These are phyloP conservation scores for Scedosporium aurantiacum DNA, from an alignment of 2,329 filamentous ascomycete species.

Conservation along the genomic window DNA sequence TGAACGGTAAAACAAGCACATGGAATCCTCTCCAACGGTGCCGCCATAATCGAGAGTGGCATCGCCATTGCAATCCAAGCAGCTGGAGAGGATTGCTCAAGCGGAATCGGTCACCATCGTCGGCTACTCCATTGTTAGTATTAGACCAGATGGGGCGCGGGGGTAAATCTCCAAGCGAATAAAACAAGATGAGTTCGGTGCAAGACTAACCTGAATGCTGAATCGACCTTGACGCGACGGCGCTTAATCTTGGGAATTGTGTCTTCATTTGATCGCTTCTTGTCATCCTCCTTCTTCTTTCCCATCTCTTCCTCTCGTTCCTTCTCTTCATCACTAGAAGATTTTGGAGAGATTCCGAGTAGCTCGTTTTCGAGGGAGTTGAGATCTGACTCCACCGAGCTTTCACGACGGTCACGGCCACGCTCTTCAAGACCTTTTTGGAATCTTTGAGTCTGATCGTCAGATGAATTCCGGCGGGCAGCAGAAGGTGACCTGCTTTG, in stretches of 20 bases:
- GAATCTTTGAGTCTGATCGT: background rate
- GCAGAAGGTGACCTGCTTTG: background rate
- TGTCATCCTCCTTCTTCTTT: slow-evolving; percentile 16
- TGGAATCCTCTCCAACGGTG: no score
- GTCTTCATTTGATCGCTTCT: slow-evolving; percentile 13
- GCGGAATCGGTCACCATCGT: slow-evolving; percentile 20
- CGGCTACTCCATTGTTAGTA: slow-evolving; percentile 16
- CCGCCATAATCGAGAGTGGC: no score
- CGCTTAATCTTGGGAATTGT: slow-evolving; percentile 17
- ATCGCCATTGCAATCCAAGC: no score
- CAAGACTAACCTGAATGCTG: slow-evolving; percentile 24
- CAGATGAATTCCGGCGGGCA: background rate
- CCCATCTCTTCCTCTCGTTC: background rate
- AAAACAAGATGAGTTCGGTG: background rate
- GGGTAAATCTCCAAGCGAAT: no score
- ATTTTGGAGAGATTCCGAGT: slow-evolving; percentile 21
- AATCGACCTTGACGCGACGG: slow-evolving; percentile 23
- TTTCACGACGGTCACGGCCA: background rate
- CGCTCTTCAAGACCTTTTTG: background rate
- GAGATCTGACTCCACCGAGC: slow-evolving; percentile 19
- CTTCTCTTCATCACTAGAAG: background rate
- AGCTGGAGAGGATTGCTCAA: no score
- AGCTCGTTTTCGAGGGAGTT: slow-evolving; percentile 28
- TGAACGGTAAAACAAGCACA: no score
- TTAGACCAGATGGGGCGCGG: background rate